Evolutionary conservation across 257 asterid genomes (phyloP).

Genomic region (Salvia splendens): DNA sequence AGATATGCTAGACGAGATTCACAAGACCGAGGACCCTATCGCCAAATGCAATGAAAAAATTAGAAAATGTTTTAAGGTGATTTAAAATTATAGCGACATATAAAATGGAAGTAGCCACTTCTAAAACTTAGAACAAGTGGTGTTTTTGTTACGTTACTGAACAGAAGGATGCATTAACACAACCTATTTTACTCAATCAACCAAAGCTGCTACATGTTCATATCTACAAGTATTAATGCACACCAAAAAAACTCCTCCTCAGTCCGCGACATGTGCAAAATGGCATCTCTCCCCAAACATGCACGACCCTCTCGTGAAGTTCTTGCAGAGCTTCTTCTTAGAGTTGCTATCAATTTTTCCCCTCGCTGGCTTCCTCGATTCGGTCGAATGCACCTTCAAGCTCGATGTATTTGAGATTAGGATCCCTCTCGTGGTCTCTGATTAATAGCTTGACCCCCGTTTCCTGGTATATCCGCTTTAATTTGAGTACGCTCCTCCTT

Average conservation of each 20-base stretch:
- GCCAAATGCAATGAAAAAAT: too few relatives aligned
- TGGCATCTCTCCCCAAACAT: conserved; percentile 92
- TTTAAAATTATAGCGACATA: too few relatives aligned
- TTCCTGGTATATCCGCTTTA: conserved; percentile 78
- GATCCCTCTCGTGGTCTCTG: conserved; percentile 74
- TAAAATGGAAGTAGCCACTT: too few relatives aligned
- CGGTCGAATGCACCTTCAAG: conserved; percentile 88
- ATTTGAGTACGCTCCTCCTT: conserved; percentile 88
- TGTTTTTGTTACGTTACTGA: too few relatives aligned
- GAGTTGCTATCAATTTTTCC: conserved; percentile 56
- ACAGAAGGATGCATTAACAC: too few relatives aligned
- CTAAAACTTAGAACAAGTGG: too few relatives aligned
- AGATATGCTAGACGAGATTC: too few relatives aligned
- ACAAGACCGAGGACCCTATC: too few relatives aligned
- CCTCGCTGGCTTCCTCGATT: conserved; percentile 67
- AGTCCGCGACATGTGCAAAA: conserved; percentile 80
- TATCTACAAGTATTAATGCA: too few relatives aligned
- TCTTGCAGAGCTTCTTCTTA: conserved; percentile 83
- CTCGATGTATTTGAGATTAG: conserved; percentile 79
- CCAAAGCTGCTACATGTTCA: neutral
- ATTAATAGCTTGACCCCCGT: conserved; percentile 78
- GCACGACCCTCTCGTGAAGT: conserved; percentile 77
- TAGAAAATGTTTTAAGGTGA: too few relatives aligned
- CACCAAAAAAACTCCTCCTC: neutral
- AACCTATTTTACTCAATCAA: too few relatives aligned